Conservation (phyloP, 805 yeast species). For the Saturnispora quitensis region DNA sequence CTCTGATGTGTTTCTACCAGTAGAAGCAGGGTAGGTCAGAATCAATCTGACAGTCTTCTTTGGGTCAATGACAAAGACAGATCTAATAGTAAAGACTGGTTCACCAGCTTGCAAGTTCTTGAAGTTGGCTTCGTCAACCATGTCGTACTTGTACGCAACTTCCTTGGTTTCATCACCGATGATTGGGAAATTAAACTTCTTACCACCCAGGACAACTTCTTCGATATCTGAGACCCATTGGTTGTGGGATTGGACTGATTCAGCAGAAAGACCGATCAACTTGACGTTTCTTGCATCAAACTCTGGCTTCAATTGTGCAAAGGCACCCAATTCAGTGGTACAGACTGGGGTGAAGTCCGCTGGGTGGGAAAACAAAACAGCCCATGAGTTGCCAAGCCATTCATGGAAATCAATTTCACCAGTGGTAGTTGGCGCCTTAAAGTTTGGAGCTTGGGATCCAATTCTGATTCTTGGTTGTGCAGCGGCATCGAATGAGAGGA, state of each 20-base stretch:
- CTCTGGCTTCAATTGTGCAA: conserved; percentile 81
- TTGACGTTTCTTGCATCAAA: conserved; percentile 78
- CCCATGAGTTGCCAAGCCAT: conserved; percentile 80
- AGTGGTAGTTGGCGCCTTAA: conserved; percentile 69
- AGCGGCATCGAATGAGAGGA: conserved; percentile 39
- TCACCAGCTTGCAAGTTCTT: conserved; percentile 58
- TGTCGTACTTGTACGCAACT: conserved; percentile 75
- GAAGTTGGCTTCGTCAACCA: conserved; percentile 82
- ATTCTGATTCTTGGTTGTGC: conserved; percentile 61
- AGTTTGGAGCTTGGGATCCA: conserved; percentile 83
- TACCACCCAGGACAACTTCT: conserved; percentile 60
- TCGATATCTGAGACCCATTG: conserved; percentile 89
- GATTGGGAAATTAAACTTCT: conserved; percentile 77
- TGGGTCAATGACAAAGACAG: conserved; percentile 89
- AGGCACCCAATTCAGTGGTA: conserved; percentile 93
- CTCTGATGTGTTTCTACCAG: conserved; percentile 91
- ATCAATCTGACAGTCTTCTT: conserved; percentile 78
- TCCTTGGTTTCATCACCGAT: conserved; percentile 81
- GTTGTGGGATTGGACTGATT: conserved; percentile 68
- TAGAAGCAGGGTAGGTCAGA: conserved; percentile 85
- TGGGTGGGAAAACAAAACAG: conserved; percentile 85
- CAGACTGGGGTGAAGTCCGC: conserved; percentile 97
- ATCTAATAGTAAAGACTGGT: conserved; percentile 79
- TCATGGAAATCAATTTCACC: conserved; percentile 86
- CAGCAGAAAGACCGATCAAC: conserved; percentile 85